phyloP scores from a whole-genome alignment of 495 filamentous ascomycete genomes.

The Letharia lupina region DNA sequence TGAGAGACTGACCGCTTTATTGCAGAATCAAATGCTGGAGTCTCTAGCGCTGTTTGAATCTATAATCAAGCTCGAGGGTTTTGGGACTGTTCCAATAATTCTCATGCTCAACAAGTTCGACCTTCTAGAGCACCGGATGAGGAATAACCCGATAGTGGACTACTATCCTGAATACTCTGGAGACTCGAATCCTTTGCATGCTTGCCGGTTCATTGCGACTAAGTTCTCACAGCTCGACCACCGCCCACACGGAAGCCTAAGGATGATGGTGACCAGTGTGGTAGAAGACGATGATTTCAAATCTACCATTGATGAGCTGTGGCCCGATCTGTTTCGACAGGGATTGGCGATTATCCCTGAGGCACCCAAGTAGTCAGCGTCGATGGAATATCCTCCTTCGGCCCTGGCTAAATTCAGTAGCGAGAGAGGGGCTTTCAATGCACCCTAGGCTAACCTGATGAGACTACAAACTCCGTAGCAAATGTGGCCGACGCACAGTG shows the following conservation, averaged over 20 bases:
- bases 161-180: conserved; percentile 9
- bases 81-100: conserved; percentile 1
- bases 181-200: conserved; percentile 3
- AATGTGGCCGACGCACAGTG: neutral
- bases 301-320: neutral
- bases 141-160: conserved; percentile 4
- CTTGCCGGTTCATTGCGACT: conserved; percentile 10
- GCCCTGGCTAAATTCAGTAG: neutral
- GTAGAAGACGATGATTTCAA: neutral
- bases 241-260: conserved; percentile 53
- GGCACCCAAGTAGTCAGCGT: neutral
- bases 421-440: neutral
- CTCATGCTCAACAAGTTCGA: conserved; percentile 18
- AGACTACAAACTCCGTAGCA: neutral
- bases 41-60: conserved; percentile 9
- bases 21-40: conserved; percentile 15
- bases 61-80: neutral
- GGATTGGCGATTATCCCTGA: neutral
- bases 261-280: neutral
- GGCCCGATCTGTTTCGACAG: neutral
- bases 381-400: neutral
- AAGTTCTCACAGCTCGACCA: conserved; percentile 36
- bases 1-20: neutral
- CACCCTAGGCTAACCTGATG: neutral
- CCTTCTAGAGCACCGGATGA: conserved; percentile 8